A percentile compares a stretch with the other conserved stretches of the same genome.
These are phyloP conservation scores for Allium fistulosum DNA, from an alignment of 106 monocot species.

Conservation along the genomic window DNA sequence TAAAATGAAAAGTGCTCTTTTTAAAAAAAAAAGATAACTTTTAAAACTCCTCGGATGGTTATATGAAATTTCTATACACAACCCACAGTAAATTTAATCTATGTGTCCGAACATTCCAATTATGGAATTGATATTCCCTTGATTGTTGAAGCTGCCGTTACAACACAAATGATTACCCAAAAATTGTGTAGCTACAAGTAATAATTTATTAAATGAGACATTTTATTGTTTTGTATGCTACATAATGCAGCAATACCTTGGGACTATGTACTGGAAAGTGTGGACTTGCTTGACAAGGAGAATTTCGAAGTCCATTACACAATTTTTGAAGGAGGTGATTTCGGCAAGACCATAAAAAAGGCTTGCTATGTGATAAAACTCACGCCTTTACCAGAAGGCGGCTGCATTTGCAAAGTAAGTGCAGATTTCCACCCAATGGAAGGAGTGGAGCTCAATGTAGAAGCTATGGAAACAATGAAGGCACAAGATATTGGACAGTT, in stretches of 20 bases:
- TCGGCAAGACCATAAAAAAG: constrained; percentile 3
- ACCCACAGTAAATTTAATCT: too few species aligned
- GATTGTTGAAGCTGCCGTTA: too few species aligned
- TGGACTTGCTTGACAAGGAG: constrained; percentile 17
- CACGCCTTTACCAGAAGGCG: background rate
- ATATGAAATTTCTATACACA: too few species aligned
- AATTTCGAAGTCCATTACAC: constrained; percentile 9
- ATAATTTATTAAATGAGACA: too few species aligned
- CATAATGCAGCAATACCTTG: background rate
- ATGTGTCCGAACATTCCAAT: too few species aligned
- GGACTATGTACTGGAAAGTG: constrained; percentile 7
- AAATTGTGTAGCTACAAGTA: too few species aligned
- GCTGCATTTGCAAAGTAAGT: constrained; percentile 1
- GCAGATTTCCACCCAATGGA: background rate
- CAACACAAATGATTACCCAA: too few species aligned
- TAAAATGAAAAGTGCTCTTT: too few species aligned
- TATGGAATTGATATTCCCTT: too few species aligned
- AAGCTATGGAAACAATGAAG: constrained; percentile 3
- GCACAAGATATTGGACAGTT: constrained; percentile 1
- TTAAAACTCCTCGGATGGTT: too few species aligned
- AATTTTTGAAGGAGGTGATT: constrained; percentile 4
- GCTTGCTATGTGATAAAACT: constrained; percentile 7
- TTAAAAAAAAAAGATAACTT: too few species aligned
- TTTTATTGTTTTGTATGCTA: too few species aligned
- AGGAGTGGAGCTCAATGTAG: constrained; percentile 8